These are phyloP conservation scores for Fusarium sp. DNA, from an alignment of 2,329 filamentous ascomycete species.

Conservation along the genomic window DNA sequence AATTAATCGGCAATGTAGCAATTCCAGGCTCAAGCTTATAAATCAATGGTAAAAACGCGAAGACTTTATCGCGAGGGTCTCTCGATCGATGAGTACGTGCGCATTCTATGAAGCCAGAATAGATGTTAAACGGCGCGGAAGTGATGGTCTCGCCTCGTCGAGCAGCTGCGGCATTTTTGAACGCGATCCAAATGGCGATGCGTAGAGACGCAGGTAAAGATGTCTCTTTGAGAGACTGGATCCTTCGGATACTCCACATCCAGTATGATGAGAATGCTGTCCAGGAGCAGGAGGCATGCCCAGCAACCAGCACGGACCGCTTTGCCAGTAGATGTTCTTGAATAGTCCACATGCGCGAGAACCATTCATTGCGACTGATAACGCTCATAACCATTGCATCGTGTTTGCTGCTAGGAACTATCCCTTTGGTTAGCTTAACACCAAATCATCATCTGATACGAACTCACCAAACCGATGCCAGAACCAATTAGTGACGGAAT, in stretches of 20 bases:
- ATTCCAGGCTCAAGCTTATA: constrained; percentile 18
- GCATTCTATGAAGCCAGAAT: constrained; percentile 26
- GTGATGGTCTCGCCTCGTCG: constrained; percentile 5
- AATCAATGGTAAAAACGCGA: constrained; percentile 26
- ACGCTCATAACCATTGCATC: constrained; percentile 22
- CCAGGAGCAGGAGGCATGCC: constrained; percentile 19
- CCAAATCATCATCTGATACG: too few species aligned
- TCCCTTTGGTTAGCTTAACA: neutral
- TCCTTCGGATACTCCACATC: constrained; percentile 28
- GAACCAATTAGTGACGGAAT: constrained; percentile 21
- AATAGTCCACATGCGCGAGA: constrained; percentile 36
- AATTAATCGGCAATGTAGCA: constrained; percentile 16
- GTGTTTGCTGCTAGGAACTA: constrained; percentile 8
- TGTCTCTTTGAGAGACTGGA: constrained; percentile 7
- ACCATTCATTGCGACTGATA: constrained; percentile 32
- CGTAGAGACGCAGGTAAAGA: constrained; percentile 17
- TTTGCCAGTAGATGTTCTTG: constrained; percentile 31
- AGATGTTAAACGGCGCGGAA: constrained; percentile 17
- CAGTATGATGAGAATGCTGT: constrained; percentile 28
- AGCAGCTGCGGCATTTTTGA: constrained; percentile 21
- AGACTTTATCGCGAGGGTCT: constrained; percentile 27
- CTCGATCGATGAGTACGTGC: constrained; percentile 23
- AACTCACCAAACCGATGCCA: constrained; percentile 19
- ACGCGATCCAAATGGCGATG: constrained; percentile 23
- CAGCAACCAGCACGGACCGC: constrained; percentile 12